Base-by-base conservation (phyloP, 495 filamentous ascomycete genomes). In the Hypomontagnella submonticulosa region DNA sequence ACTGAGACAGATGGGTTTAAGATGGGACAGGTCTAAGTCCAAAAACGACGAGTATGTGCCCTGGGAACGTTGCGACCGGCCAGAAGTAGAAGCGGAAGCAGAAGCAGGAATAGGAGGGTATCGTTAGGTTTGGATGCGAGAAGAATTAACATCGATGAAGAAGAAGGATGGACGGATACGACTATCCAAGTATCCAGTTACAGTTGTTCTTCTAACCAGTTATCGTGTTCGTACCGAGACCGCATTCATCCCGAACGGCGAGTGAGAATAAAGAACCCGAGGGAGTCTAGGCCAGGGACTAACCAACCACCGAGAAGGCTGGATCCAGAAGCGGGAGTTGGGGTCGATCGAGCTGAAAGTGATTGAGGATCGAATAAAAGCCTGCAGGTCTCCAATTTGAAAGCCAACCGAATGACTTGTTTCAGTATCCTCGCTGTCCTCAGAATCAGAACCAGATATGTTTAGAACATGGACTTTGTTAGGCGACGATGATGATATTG, bases 241-340 rank as follows among this genome's bases (percentile, higher is more conserved):
- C 54, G 60, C 50, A 61, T 71, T 73, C 71, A 71, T 71, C 58
- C 58, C 65, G 60, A 71, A 60, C 55, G 65, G 61, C 71, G 68
- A 71, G 71, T 66, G 65, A 68, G 65, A 69, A 51, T 52, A 66
- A 41, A 66, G 67, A 58, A 57, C 56, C 68, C 57, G 58, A 61
- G 57, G 49, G 23, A 57, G 66, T 63, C 66, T 69, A 69, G 66
- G 60, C 66, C 68, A 66, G 71, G 65, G 55, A 67, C 69, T 63
- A 67, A 57, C 69, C 71, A 73, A 73, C 71, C 71, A 73, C 61
- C 62, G 43, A 59, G 37, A 40, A 65, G 65, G 59, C 34, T 67
- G 62, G 69, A 57, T 71, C 71, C 67, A 66, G 68, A 71, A 63
- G 55, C 55, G 58, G 65, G 71, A 71, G 71, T 65, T 63, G 67